phyloP scores from a whole-genome alignment of 805 yeast species.

The Schizosaccharomyces japonicus region DNA sequence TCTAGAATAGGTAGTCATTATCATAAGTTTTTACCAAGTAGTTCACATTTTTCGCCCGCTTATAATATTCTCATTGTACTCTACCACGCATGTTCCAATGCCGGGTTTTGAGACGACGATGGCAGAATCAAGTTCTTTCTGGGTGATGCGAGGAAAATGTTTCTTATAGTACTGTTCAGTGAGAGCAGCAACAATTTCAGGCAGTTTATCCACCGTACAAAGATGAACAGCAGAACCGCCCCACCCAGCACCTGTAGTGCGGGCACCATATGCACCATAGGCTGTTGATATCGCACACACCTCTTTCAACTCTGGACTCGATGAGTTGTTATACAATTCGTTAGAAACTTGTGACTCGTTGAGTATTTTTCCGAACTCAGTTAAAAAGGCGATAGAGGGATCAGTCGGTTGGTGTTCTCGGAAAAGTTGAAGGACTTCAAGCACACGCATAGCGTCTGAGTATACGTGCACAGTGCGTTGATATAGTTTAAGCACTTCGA shows the following conservation, averaged over 20 bases:
- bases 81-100: not conserved
- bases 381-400: constrained; percentile 17
- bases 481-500: constrained; percentile 30
- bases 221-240: constrained; percentile 55
- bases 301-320: constrained; percentile 21
- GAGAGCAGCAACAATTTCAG: constrained; percentile 21
- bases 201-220: constrained; percentile 20
- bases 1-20: too few relatives aligned
- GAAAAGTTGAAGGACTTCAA: constrained; percentile 25
- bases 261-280: constrained; percentile 39
- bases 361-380: constrained; percentile 30
- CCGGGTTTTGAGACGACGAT: not conserved
- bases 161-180: constrained; percentile 27
- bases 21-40: too few relatives aligned
- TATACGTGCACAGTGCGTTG: constrained; percentile 40
- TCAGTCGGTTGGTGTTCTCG: constrained; percentile 11
- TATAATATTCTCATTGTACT: too few relatives aligned
- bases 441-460: constrained; percentile 35
- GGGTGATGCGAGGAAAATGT: constrained; percentile 23
- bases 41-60: too few relatives aligned
- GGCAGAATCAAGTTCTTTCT: not conserved
- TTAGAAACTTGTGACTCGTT: constrained; percentile 36
- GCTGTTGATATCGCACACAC: constrained; percentile 14
- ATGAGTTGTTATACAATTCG: constrained; percentile 26
- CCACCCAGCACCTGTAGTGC: constrained; percentile 64